Conservation (phyloP, 345 rosid genomes). For the Ailanthus altissimus region DNA sequence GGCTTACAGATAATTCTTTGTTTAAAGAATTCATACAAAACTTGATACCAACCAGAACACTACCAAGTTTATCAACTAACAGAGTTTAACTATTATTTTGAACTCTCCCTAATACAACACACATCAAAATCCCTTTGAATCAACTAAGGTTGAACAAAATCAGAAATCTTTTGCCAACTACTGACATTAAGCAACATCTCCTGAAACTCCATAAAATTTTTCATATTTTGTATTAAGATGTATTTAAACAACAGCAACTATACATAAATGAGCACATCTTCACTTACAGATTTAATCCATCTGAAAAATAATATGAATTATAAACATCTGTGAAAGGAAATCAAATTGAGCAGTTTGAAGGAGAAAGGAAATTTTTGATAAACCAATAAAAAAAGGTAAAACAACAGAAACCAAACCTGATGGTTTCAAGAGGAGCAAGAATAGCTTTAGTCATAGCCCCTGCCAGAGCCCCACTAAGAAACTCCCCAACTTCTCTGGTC, state of each 20-base stretch:
- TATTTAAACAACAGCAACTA: neutral
- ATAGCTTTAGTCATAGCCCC: conserved; percentile 99
- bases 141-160: too few species aligned
- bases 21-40: neutral
- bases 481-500: conserved; percentile 85
- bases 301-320: neutral
- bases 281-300: neutral
- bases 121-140: too few species aligned
- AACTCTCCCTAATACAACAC: neutral
- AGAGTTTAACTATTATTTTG: neutral
- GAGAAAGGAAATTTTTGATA: neutral
- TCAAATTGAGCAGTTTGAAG: neutral
- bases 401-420: conserved; percentile 55
- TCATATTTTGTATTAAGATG: neutral
- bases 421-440: conserved; percentile 98
- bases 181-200: neutral
- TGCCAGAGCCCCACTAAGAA: conserved; percentile 95
- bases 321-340: conserved; percentile 2
- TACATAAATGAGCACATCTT: neutral
- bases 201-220: neutral
- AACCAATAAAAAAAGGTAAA: conserved; percentile 3
- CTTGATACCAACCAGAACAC: neutral
- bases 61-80: neutral
- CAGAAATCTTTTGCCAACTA: too few species aligned
- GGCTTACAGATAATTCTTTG: neutral